Base-by-base conservation (phyloP, 768 basidiomycete genomes). In the Solioccasus polychromus region DNA sequence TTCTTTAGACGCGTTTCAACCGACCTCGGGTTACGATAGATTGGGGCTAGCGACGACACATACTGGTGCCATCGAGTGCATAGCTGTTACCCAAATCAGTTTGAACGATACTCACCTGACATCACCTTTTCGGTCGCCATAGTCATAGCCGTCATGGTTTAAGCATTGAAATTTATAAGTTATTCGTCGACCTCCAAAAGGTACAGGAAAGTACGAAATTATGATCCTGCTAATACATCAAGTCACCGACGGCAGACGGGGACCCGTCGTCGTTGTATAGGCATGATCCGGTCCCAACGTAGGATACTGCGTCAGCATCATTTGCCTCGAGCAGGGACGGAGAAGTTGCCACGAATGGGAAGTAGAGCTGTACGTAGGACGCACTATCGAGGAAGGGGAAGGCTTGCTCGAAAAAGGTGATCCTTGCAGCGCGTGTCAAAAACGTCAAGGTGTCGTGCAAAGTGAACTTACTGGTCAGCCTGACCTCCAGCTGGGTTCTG, bases 281-380 rank as follows among this genome's bases (percentile, higher is more conserved):
- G 45, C 67, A 62, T 2, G 58, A 65, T 18, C 66, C 60, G 1
- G 61, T 65, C 14, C 66, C 68, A 8, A 54, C 55, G 8, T 24
- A 45, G 9, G 30, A 0, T 12, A 15, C 46, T 3, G 46, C 68
- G 1, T 12, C 1, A 3, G 52, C 14, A 19, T 63, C 55, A 32
- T 70, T 40, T 10, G 24, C 28, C 8, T 43, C 2, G 17, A 65
- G 50, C n/a, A 69, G 35, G 12, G 50, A 29, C 2, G 69, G 58
- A n/a, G 66, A 48, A 5, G 59, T 63, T 2, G 69, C 68, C 19
- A 71, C 24, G 51, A 69, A 69, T 30, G 68, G 68, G 57, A 71
- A 69, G 47, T 69, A 69, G 35, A 71, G 57, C 12, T 55, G 23
- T 8, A 69, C 61, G 8, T 61, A 69, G n/a, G 58, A 29, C 5